A percentile compares a stretch with the other conserved stretches of the same genome.
Conservation (phyloP, 306 rosid genomes). For the Casuarina glauca region DNA sequence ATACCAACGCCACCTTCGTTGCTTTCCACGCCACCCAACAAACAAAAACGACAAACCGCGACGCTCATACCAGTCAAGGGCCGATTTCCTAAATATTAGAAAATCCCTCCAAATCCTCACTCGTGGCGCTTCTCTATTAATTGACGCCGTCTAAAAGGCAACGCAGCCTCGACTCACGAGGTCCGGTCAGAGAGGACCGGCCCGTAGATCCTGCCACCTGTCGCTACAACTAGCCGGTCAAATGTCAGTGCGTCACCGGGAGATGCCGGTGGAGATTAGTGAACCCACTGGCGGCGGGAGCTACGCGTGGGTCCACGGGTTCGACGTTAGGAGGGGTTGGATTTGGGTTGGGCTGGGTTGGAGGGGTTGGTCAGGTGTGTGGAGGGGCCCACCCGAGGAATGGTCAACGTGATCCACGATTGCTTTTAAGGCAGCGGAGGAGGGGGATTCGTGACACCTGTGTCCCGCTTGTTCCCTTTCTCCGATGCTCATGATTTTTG, state of each 20-base stretch:
- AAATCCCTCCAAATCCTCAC: background rate
- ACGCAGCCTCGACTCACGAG: slow-evolving; percentile 29
- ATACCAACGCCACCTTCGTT: background rate
- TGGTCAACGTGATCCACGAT: slow-evolving; percentile 6
- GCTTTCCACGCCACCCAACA: background rate
- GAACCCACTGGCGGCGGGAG: background rate
- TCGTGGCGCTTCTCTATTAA: background rate
- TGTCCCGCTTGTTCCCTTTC: background rate
- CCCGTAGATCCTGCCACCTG: slow-evolving; percentile 17
- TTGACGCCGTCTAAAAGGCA: slow-evolving; percentile 12
- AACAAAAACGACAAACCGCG: background rate
- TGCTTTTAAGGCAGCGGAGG: background rate
- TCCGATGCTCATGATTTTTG: background rate
- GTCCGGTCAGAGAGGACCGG: slow-evolving; percentile 8
- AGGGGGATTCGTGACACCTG: background rate
- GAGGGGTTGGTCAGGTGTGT: slow-evolving; percentile 13
- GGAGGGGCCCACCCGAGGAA: slow-evolving; percentile 5
- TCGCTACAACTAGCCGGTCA: background rate
- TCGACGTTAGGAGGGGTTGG: background rate
- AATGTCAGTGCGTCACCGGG: background rate
- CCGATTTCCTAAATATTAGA: background rate
- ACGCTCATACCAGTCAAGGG: background rate
- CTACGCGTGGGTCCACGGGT: background rate
- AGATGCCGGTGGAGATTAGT: background rate
- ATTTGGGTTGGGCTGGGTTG: background rate